Conservation (phyloP, 768 basidiomycete species). For the Leccinum aurantiacum region DNA sequence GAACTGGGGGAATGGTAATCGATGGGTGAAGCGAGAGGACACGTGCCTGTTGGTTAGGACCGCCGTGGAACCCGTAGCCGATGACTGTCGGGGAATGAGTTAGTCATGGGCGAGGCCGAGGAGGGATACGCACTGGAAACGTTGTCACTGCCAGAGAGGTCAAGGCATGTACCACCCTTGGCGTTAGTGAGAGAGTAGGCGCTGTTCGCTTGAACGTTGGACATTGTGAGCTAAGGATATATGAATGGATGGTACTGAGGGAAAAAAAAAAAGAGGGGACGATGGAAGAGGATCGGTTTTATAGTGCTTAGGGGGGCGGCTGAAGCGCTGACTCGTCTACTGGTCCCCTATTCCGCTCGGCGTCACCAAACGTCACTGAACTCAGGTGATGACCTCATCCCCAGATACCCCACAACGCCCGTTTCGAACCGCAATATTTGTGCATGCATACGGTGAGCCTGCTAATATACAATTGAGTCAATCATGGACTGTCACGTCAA, state of each 20-base stretch:
- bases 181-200: conserved; percentile 51
- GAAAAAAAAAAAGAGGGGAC: not conserved
- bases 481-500: not conserved
- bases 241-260: not conserved
- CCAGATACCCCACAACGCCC: not conserved
- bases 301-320: not conserved
- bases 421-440: not conserved
- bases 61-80: conserved; percentile 44
- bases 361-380: not conserved
- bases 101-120: not conserved
- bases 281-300: not conserved
- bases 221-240: conserved; percentile 12
- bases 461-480: conserved; percentile 11
- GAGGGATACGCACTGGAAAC: conserved; percentile 38
- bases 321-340: not conserved
- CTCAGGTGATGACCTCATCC: not conserved
- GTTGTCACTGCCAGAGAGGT: conserved; percentile 56
- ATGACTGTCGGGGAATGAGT: conserved; percentile 39
- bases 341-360: not conserved
- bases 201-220: conserved; percentile 33
- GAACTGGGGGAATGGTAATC: not conserved
- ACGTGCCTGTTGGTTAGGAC: conserved; percentile 50
- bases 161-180: conserved; percentile 51
- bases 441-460: conserved; percentile 15
- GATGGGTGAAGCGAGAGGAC: not conserved